A percentile compares a stretch with the other conserved stretches of the same genome.
Conservation (phyloP, 164 flowering plant genomes). For the Houttuynia cordata region DNA sequence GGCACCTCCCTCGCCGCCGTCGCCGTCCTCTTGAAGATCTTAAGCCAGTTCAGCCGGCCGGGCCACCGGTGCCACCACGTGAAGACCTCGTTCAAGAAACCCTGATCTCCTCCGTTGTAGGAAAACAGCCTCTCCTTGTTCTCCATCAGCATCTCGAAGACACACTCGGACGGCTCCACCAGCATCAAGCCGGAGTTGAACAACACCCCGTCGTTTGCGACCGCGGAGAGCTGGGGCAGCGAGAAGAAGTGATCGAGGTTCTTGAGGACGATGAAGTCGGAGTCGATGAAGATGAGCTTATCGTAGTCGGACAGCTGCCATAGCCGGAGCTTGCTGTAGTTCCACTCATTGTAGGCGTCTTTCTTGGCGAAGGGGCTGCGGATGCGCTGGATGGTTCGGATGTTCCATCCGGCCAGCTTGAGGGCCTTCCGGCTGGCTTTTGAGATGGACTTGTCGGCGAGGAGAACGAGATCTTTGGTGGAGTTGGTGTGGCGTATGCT, state of each 20-base stretch:
- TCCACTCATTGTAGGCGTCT: slow-evolving; percentile 73
- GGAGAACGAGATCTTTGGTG: slow-evolving; percentile 56
- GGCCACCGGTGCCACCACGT: slow-evolving; percentile 87
- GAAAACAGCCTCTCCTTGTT: slow-evolving; percentile 23
- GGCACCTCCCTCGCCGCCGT: slow-evolving; percentile 15
- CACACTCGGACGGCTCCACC: slow-evolving; percentile 59
- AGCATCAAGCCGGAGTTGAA: slow-evolving; percentile 83
- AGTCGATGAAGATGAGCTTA: slow-evolving; percentile 65
- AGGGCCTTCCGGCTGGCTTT: slow-evolving; percentile 31
- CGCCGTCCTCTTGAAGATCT: slow-evolving; percentile 8
- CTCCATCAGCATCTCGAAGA: slow-evolving; percentile 38
- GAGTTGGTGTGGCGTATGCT: slow-evolving; percentile 52
- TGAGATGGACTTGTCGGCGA: slow-evolving; percentile 46
- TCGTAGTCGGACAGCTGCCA: slow-evolving; percentile 68
- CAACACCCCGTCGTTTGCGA: slow-evolving; percentile 18
- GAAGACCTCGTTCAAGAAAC: slow-evolving; percentile 67
- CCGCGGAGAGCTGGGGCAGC: slow-evolving; percentile 54
- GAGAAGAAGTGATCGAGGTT: slow-evolving; percentile 55
- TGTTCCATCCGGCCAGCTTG: slow-evolving; percentile 63
- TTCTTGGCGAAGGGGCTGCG: slow-evolving; percentile 39
- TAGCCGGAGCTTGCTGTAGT: slow-evolving; percentile 76
- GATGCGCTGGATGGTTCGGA: slow-evolving; percentile 40
- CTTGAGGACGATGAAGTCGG: slow-evolving; percentile 46
- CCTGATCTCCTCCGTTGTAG: slow-evolving; percentile 85
- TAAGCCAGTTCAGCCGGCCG: slow-evolving; percentile 28